These are phyloP conservation scores for Aciculosporium take DNA, from an alignment of 2,329 filamentous ascomycete species.

Conservation along the genomic window DNA sequence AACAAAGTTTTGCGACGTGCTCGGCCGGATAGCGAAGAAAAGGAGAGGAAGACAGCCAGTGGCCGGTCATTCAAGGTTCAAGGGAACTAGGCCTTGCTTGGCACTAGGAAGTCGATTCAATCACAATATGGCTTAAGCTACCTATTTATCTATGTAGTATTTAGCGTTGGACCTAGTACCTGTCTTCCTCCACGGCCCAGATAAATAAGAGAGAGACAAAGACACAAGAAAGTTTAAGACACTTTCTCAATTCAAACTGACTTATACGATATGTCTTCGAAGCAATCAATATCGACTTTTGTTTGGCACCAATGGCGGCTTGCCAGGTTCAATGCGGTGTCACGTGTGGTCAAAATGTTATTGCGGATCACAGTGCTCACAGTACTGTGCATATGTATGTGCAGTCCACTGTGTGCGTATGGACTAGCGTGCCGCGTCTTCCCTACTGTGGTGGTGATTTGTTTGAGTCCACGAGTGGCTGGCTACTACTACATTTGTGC, in stretches of 20 bases:
- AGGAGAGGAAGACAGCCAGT: constrained; percentile 95
- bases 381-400: too few species aligned
- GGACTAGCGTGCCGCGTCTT: too few species aligned
- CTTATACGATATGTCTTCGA: background rate
- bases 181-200: too few species aligned
- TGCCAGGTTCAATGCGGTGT: background rate
- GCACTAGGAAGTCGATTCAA: background rate
- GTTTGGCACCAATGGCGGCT: background rate
- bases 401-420: too few species aligned
- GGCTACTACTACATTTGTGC: too few species aligned
- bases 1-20: constrained; percentile 78
- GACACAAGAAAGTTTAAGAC: background rate
- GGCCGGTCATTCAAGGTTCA: constrained; percentile 72
- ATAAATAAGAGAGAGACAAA: background rate
- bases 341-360: background rate
- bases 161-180: constrained; percentile 1
- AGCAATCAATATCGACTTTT: background rate
- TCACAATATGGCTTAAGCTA: background rate
- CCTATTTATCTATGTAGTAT: background rate
- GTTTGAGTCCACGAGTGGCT: too few species aligned
- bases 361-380: too few species aligned
- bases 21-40: constrained; percentile 88
- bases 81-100: constrained; percentile 14
- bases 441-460: too few species aligned
- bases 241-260: background rate